Percentiles rank a stretch among this genome's conserved stretches.
Conservation (phyloP, 306 rosid species). For the Prunus persica region Prunus_persica_NCBIv2 NC_034015.1:19940501-19941000, state of each 20-base stretch:
- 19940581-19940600: background rate
- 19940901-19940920: conserved; percentile 12
- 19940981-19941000: conserved; percentile 39
- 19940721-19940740: background rate
- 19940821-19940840: conserved; percentile 26
- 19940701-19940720: no score
- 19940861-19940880: conserved; percentile 41
- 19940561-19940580: background rate
- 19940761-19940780: background rate
- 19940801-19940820: conserved; percentile 21
- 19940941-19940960: conserved; percentile 34
- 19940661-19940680: conserved; percentile 1
- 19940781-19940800: conserved; percentile 5
- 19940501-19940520: conserved; percentile 11
- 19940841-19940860: conserved; percentile 1
- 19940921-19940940: conserved; percentile 30
- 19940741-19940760: conserved; percentile 8
- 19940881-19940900: background rate
- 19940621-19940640: background rate
- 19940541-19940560: conserved; percentile 22
- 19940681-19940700: background rate
- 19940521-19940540: conserved; percentile 10
- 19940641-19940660: background rate
- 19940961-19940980: conserved; percentile 25
- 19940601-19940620: background rate